Percentiles rank a stretch among this genome's conserved stretches.
phyloP scores from a whole-genome alignment of 495 filamentous ascomycete species.

The Neurospora sp. region DNA sequence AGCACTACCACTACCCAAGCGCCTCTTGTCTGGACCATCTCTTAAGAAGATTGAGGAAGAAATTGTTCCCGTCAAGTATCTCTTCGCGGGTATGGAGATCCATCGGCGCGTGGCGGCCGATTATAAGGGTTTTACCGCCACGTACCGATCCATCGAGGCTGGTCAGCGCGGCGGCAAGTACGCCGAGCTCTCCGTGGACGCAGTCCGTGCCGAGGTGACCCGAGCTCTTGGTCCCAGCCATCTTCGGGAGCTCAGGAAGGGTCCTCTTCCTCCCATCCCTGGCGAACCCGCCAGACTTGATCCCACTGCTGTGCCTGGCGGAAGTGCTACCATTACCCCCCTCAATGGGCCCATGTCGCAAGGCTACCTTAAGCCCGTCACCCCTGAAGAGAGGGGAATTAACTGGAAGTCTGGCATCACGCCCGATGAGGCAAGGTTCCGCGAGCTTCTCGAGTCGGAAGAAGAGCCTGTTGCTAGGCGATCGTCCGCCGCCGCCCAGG shows the following conservation, averaged over 20 bases:
- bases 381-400: neutral
- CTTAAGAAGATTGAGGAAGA: slow-evolving; percentile 5
- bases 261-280: neutral
- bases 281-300: neutral
- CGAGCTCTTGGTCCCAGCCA: neutral
- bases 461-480: neutral
- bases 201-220: slow-evolving; percentile 7
- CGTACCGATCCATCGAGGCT: slow-evolving; percentile 35
- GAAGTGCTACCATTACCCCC: neutral
- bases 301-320: neutral
- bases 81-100: slow-evolving; percentile 36
- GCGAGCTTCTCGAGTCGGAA: neutral
- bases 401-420: neutral
- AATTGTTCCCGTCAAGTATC: slow-evolving; percentile 29
- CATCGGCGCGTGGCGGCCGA: slow-evolving; percentile 24
- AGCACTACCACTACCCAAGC: slow-evolving; percentile 26
- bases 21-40: slow-evolving; percentile 8
- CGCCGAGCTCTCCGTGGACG: slow-evolving; percentile 34
- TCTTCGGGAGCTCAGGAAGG: neutral
- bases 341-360: neutral
- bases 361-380: neutral
- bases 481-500: neutral
- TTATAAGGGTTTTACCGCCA: slow-evolving; percentile 27
- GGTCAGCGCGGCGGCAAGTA: slow-evolving; percentile 31
- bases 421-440: neutral